These are phyloP conservation scores for Penicillium herquei DNA, from an alignment of 495 filamentous ascomycete genomes.

Conservation along the genomic window DNA sequence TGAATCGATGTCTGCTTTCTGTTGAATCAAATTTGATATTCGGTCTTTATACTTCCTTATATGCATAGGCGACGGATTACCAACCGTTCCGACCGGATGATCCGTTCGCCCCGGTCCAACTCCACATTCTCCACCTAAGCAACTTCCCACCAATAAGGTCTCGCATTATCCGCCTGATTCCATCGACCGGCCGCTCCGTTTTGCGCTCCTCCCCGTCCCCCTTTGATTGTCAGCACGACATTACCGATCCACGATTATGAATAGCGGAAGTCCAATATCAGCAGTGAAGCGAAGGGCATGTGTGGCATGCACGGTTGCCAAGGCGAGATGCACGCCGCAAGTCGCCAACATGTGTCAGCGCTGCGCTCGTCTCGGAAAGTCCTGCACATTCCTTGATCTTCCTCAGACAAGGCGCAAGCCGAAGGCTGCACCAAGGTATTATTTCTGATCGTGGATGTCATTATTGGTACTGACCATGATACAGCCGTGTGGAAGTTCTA, in stretches of 20 bases:
- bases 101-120: slow-evolving; percentile 11
- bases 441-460: not conserved
- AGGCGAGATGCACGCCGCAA: slow-evolving; percentile 23
- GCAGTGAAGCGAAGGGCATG: slow-evolving; percentile 23
- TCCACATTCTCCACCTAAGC: not conserved
- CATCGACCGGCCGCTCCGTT: slow-evolving; percentile 12
- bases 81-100: slow-evolving; percentile 13
- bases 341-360: slow-evolving; percentile 19
- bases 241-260: too few species aligned
- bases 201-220: not conserved
- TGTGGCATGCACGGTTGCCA: slow-evolving; percentile 21
- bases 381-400: slow-evolving; percentile 26
- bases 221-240: not conserved
- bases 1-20: too few species aligned
- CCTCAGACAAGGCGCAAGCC: slow-evolving; percentile 23
- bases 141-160: not conserved
- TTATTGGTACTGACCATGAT: slow-evolving; percentile 9
- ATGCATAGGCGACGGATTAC: slow-evolving; percentile 8
- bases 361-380: slow-evolving; percentile 25
- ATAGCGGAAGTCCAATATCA: not conserved
- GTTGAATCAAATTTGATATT: not conserved
- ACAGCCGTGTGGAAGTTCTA: slow-evolving; percentile 21
- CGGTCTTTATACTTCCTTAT: slow-evolving; percentile 1
- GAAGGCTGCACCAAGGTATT: slow-evolving; percentile 17
- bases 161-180: not conserved